Evolutionary conservation across 371 early-diverging fungal species (phyloP).

Genomic region (Mortierella sp.): DNA sequence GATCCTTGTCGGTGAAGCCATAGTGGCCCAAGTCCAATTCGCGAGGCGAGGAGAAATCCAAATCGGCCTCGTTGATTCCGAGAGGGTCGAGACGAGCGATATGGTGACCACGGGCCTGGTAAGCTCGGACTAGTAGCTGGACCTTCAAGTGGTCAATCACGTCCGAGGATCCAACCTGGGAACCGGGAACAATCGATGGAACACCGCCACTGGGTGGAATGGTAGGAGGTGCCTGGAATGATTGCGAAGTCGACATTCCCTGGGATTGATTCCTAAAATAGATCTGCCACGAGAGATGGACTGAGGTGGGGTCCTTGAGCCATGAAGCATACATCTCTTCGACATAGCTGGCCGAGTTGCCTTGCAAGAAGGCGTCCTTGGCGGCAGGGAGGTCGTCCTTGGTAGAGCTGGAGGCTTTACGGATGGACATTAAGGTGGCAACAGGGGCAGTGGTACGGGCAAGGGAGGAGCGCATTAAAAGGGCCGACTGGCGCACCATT

Average conservation of each 20-base stretch:
- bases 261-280: slow-evolving; percentile 93
- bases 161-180: slow-evolving; percentile 64
- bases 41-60: slow-evolving; percentile 72
- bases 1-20: slow-evolving; percentile 93
- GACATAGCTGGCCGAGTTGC: slow-evolving; percentile 87
- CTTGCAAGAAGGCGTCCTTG: slow-evolving; percentile 80
- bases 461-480: slow-evolving; percentile 40
- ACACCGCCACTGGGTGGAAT: slow-evolving; percentile 80
- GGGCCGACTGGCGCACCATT: slow-evolving; percentile 31
- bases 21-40: slow-evolving; percentile 92
- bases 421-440: slow-evolving; percentile 35
- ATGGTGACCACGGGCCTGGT: slow-evolving; percentile 97
- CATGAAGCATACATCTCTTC: slow-evolving; percentile 97
- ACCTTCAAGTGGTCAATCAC: slow-evolving; percentile 98
- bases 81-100: slow-evolving; percentile 95
- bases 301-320: slow-evolving; percentile 90
- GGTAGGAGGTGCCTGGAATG: slow-evolving; percentile 87
- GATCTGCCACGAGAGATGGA: slow-evolving; percentile 96
- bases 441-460: slow-evolving; percentile 36
- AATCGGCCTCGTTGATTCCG: slow-evolving; percentile 80
- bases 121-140: slow-evolving; percentile 95
- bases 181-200: slow-evolving; percentile 67
- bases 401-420: slow-evolving; percentile 13
- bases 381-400: slow-evolving; percentile 17
- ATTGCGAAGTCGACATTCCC: slow-evolving; percentile 77